Conservation (phyloP, 2,329 filamentous ascomycete genomes). For the Aspergillus ochraceoroseus region DNA sequence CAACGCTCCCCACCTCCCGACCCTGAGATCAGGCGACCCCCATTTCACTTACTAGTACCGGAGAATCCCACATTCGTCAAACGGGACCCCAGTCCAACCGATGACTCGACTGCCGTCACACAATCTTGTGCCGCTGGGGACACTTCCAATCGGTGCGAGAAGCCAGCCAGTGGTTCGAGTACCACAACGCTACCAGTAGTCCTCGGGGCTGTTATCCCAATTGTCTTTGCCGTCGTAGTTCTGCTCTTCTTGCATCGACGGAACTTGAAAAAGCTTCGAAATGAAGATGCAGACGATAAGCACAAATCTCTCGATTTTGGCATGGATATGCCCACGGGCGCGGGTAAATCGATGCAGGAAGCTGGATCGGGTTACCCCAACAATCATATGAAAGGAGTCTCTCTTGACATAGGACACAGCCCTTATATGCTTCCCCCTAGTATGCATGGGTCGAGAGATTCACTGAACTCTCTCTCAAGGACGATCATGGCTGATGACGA, state of each 20-base stretch:
- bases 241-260: constrained; percentile 75
- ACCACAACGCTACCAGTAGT: constrained; percentile 62
- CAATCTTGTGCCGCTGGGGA: constrained; percentile 24
- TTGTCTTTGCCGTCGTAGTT: constrained; percentile 61
- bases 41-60: constrained; percentile 21
- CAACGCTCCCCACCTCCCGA: constrained; percentile 20
- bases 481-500: constrained; percentile 71
- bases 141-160: constrained; percentile 50
- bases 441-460: constrained; percentile 73
- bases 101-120: constrained; percentile 13
- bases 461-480: constrained; percentile 76
- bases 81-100: constrained; percentile 23
- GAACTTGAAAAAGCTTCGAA: constrained; percentile 63
- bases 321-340: constrained; percentile 52
- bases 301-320: constrained; percentile 93
- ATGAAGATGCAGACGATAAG: constrained; percentile 79
- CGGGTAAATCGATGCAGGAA: constrained; percentile 54
- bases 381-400: constrained; percentile 49
- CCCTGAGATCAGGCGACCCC: no score
- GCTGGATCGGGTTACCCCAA: constrained; percentile 39
- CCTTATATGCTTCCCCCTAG: constrained; percentile 91
- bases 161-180: constrained; percentile 50
- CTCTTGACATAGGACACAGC: constrained; percentile 60
- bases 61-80: constrained; percentile 28
- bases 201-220: constrained; percentile 66